Evolutionary conservation across 495 filamentous ascomycete genomes (phyloP), one percentile per base, ranked within the genome.

Genomic region (Hyaloscypha bicolor): DNA sequence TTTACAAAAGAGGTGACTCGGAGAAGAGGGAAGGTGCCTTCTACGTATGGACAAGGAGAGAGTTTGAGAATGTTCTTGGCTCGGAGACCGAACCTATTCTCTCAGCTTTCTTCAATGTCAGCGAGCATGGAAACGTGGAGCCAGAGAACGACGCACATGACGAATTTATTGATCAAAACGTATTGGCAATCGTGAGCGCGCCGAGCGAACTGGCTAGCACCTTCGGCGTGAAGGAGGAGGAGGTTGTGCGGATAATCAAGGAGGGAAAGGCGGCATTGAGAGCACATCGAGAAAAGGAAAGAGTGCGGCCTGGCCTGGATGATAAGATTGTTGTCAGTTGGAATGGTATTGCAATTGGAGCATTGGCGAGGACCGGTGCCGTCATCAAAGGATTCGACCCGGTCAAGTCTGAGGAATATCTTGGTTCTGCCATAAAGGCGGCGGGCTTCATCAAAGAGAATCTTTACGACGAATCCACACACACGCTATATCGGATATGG

Each of bases 11-110:
- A 37, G 87, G 87, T 11, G 94, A 97, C 72, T 85, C 81, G 0
- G 92, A 97, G 62, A 96, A 94, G 81, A 86, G 92, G 25, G 94
- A 98, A 76, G 95, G 95, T 22, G 95, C 95, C 2, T 98, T 92
- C 73, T 98, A 99, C 73, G 87, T 97, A 22, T 99, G 94, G 94
- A 96, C 94, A 0, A 80, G 90, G 63, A 90, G 92, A 70, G 94
- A 98, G 70, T 89, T 97, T 69, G 89, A 92, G 39, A 83, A 86
- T 60, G 85, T 97, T 4, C 86, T 97, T 2, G 89, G 87, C 4
- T 78, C 86, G 29, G 86, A 89, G 30, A 89, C 90, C 66, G 88
- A 86, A 30, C 83, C 87, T 4, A 86, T 97, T 35, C 90, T 90
- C 65, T 93, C 93, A 29, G 87, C 86, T 22, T 93, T 96, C 76